Evolutionary conservation across 2,329 filamentous ascomycete genomes (phyloP).

Genomic region (Trichoderma gracile): DNA sequence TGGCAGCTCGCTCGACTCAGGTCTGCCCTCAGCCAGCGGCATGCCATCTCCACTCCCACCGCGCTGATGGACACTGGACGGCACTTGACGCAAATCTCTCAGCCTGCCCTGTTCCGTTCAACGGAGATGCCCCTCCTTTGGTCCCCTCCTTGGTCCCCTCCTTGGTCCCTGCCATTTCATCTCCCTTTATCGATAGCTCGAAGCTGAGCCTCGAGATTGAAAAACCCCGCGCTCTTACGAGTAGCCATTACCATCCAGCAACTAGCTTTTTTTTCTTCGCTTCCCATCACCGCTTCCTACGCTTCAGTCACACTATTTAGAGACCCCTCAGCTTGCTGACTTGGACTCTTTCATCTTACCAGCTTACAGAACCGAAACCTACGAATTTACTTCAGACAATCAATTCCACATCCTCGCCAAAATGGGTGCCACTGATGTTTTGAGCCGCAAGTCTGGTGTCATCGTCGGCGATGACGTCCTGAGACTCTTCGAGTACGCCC

Average conservation of each 20-base stretch:
- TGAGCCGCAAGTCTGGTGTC: constrained; percentile 56
- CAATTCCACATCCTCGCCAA: constrained; percentile 33
- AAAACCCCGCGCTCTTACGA: constrained; percentile 26
- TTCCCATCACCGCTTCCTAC: constrained; percentile 13
- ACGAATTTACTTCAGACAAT: constrained; percentile 6
- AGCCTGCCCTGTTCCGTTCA: constrained; percentile 22
- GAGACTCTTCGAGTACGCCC: constrained; percentile 83
- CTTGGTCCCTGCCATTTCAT: neutral
- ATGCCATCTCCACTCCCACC: constrained; percentile 8
- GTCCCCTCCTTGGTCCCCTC: constrained; percentile 9
- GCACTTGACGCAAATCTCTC: constrained; percentile 19
- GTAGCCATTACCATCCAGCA: constrained; percentile 23
- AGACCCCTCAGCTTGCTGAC: constrained; percentile 10
- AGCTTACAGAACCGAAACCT: neutral
- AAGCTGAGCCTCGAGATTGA: constrained; percentile 6
- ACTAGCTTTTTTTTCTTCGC: constrained; percentile 12
- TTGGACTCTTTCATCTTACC: neutral
- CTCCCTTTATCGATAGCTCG: constrained; percentile 23
- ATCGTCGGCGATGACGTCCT: constrained; percentile 57
- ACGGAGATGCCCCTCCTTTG: constrained; percentile 25
- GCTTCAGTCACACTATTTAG: neutral
- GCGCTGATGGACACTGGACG: constrained; percentile 6
- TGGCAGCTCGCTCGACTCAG: neutral
- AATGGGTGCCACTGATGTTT: constrained; percentile 45
- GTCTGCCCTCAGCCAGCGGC: neutral